Conservation (phyloP, 768 basidiomycete genomes). For the Butyriboletus loyo region DNA sequence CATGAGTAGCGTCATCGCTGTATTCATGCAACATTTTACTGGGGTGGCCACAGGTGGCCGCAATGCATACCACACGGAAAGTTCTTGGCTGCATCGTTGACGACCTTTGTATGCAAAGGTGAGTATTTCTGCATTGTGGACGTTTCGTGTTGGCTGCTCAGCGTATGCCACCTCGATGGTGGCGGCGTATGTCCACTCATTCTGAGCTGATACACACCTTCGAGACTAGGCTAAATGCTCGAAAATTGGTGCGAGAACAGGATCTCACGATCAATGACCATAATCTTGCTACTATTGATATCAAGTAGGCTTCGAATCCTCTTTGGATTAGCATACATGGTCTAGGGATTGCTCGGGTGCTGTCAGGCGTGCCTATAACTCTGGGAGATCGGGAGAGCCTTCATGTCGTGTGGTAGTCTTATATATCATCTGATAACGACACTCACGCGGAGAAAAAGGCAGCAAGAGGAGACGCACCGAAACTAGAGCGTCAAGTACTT, state of each 20-base stretch:
- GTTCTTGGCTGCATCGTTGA: neutral
- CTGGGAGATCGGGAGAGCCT: no score
- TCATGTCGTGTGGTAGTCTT: no score
- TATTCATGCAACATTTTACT: neutral
- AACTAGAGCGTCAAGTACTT: no score
- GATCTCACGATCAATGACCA: neutral
- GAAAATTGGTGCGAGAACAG: neutral
- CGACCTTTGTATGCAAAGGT: slow-evolving; percentile 5
- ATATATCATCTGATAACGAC: no score
- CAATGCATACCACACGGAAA: neutral
- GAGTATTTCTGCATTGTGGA: neutral
- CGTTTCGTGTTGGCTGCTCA: neutral
- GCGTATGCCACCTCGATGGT: slow-evolving; percentile 12
- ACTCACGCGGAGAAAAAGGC: no score
- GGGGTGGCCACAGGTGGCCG: neutral
- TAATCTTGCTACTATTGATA: neutral
- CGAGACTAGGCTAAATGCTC: slow-evolving; percentile 1
- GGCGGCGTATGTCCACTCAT: neutral
- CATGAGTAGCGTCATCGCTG: neutral
- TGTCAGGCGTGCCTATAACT: no score
- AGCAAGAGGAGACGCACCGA: no score
- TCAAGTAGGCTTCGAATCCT: no score
- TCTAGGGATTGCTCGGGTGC: no score
- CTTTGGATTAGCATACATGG: no score
- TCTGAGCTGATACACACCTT: neutral